phyloP scores from a whole-genome alignment of 192 early-diverging fungal genomes.

The Dispira simplex region DNA sequence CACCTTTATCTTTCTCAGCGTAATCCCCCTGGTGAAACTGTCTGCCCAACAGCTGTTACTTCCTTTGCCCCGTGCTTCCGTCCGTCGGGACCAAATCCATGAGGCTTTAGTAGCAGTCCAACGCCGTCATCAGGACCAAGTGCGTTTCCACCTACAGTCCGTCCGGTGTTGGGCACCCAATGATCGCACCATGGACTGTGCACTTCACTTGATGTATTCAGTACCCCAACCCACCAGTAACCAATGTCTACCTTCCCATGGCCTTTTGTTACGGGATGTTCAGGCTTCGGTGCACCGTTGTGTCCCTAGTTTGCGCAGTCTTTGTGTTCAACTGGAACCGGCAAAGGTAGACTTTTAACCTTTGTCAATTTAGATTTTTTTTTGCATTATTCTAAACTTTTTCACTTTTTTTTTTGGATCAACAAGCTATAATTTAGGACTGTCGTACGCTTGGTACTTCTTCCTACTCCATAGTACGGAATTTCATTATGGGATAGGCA shows the following conservation, averaged over 20 bases:
- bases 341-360: no score
- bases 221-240: no score
- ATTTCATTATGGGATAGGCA: no score
- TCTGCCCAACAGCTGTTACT: constrained; percentile 38
- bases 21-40: constrained; percentile 68
- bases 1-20: constrained; percentile 65
- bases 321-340: not conserved
- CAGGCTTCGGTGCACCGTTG: not conserved
- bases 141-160: no score
- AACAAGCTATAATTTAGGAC: no score
- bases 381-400: no score
- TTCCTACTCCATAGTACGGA: no score
- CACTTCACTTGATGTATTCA: not conserved
- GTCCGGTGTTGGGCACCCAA: constrained; percentile 4
- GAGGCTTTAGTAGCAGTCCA: not conserved
- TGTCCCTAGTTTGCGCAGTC: not conserved
- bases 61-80: not conserved
- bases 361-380: no score
- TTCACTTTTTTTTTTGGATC: no score
- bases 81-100: not conserved
- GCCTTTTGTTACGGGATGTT: not conserved
- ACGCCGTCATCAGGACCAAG: no score
- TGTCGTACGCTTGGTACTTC: no score
- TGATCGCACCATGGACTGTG: not conserved
- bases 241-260: no score